A percentile compares a stretch with the other conserved stretches of the same genome.
Conservation (phyloP, 208 protist genomes). For the Trypanosoma cruzi region DNA sequence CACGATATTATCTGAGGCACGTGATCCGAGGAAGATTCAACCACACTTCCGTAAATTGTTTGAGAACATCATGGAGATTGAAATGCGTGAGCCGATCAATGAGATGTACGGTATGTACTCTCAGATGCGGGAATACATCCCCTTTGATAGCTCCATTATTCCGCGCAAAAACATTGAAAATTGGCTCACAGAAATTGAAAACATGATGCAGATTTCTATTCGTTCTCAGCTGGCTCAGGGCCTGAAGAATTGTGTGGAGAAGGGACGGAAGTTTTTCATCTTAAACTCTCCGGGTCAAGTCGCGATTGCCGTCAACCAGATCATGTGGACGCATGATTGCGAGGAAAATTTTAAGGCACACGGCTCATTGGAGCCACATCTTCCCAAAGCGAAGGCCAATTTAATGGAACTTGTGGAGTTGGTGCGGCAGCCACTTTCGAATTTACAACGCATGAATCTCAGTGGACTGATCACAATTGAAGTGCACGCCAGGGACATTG, state of each 20-base stretch:
- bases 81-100: constrained; percentile 88
- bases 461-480: constrained; percentile 96
- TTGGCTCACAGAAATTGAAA: constrained; percentile 97
- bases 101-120: constrained; percentile 96
- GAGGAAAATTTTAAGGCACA: constrained; percentile 78
- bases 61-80: constrained; percentile 94
- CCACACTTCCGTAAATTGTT: constrained; percentile 97
- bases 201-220: constrained; percentile 95
- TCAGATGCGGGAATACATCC: constrained; percentile 95
- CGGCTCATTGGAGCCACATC: constrained; percentile 83
- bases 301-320: constrained; percentile 92
- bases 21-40: constrained; percentile 95
- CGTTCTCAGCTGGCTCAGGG: constrained; percentile 85
- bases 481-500: constrained; percentile 96
- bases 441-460: constrained; percentile 93
- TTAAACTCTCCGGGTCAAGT: constrained; percentile 88
- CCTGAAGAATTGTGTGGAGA: constrained; percentile 74
- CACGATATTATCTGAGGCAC: constrained; percentile 95
- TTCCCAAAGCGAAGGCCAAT: constrained; percentile 84
- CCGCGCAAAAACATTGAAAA: constrained; percentile 97
- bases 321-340: constrained; percentile 96
- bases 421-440: constrained; percentile 85
- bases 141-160: constrained; percentile 92
- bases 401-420: constrained; percentile 90
- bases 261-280: constrained; percentile 80